Base-by-base conservation (phyloP, 2,329 filamentous ascomycete genomes). In the Epichloe gansuensis region DNA sequence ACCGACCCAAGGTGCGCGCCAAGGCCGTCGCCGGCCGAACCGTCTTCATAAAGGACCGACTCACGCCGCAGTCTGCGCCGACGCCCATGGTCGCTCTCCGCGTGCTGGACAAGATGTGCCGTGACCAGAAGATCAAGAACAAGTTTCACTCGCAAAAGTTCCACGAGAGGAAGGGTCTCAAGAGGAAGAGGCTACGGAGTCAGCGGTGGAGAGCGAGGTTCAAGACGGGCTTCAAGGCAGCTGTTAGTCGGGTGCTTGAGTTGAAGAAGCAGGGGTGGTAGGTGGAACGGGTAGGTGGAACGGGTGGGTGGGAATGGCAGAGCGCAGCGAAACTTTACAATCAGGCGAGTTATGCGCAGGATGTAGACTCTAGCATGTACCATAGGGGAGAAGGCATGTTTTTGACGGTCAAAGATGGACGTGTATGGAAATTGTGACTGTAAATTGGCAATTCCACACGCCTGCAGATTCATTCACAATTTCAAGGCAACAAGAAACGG, bases 181-280 rank as follows among this genome's bases (percentile, higher is more conserved):
- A 86, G 77, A 77, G 83, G 68, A 94, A 93, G 80, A 78, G 88
- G 61, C 68, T 89, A 59, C 74, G 72, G 66, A 82, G 79, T 55
- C 74, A 84, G 73, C 75, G 87, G 56, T 90, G 86, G 84, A 76
- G 80, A 65, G 70, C 59, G 57, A 77, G 80, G 55, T 93, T 91
- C 69, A 82, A 80, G 73, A 65, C 67, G 35, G 84, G 82, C 4
- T 91, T 93, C 69, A 75, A 73, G 65, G 76, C 76, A 5, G 79
- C 81, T 11, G 77, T 88, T 7, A 65, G 61, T 42, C 74, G 86
- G 58, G 86, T 89, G 5, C 72, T 78, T 63, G 78, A 86, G 65
- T 73, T 94, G 70, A 85, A 80, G 60, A 79, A 73, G 64, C 87
- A 93, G 69, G 88, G 88, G 3, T 93, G 89, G 88, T 94, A 70